Base-by-base conservation (phyloP, 169 alveolate species). In the Besnoitia besnoiti region DNA sequence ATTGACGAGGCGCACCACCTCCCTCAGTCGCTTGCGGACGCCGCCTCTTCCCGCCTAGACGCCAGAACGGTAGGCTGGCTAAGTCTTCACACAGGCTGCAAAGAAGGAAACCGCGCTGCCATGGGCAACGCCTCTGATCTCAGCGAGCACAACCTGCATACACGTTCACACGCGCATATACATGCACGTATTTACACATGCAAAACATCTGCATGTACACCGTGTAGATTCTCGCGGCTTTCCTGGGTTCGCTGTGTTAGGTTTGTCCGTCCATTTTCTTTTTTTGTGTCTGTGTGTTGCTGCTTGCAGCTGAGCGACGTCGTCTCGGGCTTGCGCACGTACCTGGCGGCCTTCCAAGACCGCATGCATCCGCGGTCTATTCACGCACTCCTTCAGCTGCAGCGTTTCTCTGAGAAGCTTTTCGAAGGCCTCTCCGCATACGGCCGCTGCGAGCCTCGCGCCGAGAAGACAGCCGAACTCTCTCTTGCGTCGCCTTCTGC, bases 1-100 rank as follows among this genome's bases (percentile, higher is more conserved):
- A 51, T 90, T 33, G 93, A 90, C 73, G 93, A 90, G 85, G 93
- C 93, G 12, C 93, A 90, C 85, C 93, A 90, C 85, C 85, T 90
- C 42, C 75, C 93, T 2, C 61, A 46, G 35, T 50, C 75, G 33
- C 80, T 90, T 30, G 85, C 90, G 76, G 47, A 47, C 73, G 73
- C 88, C 73, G 42, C 67, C 27, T 50, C 93, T 16, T 88, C 93
- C 10, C 35, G 85, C 16, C 73, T 90, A 14, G 75, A 85, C 47
- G 49, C 47, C 24, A 39, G 19, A 14, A 44, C 90, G 33, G 90
- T 85, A 59, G 55, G 85, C n/a, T n/a, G n/a, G n/a, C n/a, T n/a
- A n/a, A n/a, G n/a, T n/a, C n/a, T 24, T 14, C 67, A 24, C 14
- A 16, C 67, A 51, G 24, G 24, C n/a, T 51, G 14, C 67, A 51